Conservation (phyloP, 75 land plant species). For the Isoetes taiwanensis region DNA sequence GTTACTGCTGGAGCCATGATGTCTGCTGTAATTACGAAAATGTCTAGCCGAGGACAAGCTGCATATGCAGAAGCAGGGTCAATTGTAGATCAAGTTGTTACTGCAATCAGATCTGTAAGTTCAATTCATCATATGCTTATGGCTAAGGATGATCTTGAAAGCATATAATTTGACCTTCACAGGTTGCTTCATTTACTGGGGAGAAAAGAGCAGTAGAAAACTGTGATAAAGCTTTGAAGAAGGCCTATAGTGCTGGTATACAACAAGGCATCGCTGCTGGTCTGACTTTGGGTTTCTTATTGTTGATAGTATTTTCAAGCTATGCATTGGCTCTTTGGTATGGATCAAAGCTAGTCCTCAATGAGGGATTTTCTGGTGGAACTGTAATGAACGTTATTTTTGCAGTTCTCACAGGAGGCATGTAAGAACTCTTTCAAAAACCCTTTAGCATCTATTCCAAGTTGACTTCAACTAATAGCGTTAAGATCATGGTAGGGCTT, state of each 20-base stretch:
- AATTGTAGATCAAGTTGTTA: not conserved
- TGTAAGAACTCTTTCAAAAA: not conserved
- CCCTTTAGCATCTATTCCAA: not conserved
- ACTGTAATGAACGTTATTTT: conserved; percentile 3
- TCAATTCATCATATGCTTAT: too few relatives aligned
- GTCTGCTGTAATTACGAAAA: not conserved
- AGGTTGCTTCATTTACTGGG: conserved; percentile 1
- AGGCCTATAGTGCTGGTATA: not conserved
- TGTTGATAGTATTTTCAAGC: conserved; percentile 6
- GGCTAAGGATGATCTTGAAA: too few relatives aligned
- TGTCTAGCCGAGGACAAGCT: not conserved
- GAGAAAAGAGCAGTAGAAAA: conserved; percentile 4
- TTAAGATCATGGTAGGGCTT: not conserved
- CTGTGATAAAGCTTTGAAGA: not conserved
- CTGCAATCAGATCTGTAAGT: not conserved
- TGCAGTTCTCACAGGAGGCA: conserved; percentile 7
- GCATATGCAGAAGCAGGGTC: conserved; percentile 5
- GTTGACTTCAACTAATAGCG: not conserved
- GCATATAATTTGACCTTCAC: too few relatives aligned
- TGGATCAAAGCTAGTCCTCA: not conserved
- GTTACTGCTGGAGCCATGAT: conserved; percentile 3
- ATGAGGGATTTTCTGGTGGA: conserved; percentile 6
- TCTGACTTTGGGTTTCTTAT: not conserved
- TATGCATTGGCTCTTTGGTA: conserved; percentile 8
- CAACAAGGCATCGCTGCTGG: conserved; percentile 7